phyloP scores from a whole-genome alignment of 805 yeast species.

The Monosporozyma yasuniensis region DNA sequence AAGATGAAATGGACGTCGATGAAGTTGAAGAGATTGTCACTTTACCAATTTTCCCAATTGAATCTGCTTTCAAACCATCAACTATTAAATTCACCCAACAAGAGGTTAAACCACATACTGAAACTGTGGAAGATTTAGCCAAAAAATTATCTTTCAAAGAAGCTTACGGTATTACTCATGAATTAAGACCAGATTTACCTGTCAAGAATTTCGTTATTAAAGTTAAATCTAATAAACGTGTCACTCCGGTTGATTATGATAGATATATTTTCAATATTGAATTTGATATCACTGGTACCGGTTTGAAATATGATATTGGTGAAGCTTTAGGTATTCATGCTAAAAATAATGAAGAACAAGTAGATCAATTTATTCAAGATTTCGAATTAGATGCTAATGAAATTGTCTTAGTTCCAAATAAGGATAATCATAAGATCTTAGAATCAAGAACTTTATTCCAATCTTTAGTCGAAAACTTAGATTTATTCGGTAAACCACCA shows the following conservation, averaged over 20 bases:
- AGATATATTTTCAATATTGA: slow-evolving; percentile 96
- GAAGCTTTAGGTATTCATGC: slow-evolving; percentile 96
- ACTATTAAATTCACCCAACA: slow-evolving; percentile 29
- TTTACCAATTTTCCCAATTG: slow-evolving; percentile 47
- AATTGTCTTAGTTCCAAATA: slow-evolving; percentile 61
- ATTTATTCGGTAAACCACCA: slow-evolving; percentile 90
- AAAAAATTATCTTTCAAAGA: slow-evolving; percentile 73
- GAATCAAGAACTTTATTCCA: slow-evolving; percentile 82
- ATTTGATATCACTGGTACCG: slow-evolving; percentile 85
- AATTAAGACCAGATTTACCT: slow-evolving; percentile 84
- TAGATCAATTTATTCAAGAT: slow-evolving; percentile 55
- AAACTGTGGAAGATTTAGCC: slow-evolving; percentile 44
- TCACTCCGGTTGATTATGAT: slow-evolving; percentile 81
- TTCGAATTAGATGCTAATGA: slow-evolving; percentile 68
- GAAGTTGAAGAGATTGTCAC: slow-evolving; percentile 23
- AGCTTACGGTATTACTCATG: slow-evolving; percentile 50
- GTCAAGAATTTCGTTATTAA: slow-evolving; percentile 76
- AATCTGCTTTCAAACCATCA: slow-evolving; percentile 57
- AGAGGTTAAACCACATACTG: slow-evolving; percentile 20
- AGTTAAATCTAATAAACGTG: slow-evolving; percentile 84
- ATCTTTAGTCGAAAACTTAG: slow-evolving; percentile 69
- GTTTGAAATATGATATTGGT: slow-evolving; percentile 84
- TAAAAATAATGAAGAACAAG: slow-evolving; percentile 59
- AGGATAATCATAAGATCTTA: slow-evolving; percentile 44
- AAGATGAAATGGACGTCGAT: neutral